These are phyloP conservation scores for Stagonosporopsis chrysanthemi DNA, from an alignment of 2,329 filamentous ascomycete species.

Conservation along the genomic window DNA sequence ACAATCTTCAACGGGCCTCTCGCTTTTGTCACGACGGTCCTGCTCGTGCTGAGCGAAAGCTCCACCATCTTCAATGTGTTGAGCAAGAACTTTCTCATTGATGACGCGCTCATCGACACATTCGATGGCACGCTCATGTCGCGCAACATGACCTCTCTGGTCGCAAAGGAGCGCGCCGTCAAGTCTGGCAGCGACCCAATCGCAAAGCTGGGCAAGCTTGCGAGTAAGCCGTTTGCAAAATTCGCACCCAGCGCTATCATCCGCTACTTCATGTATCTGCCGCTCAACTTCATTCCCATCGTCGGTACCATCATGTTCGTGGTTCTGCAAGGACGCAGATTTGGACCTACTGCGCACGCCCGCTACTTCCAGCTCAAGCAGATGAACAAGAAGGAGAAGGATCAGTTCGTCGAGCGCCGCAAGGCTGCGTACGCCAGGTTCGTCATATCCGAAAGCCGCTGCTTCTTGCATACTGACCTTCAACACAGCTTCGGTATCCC, in stretches of 20 bases:
- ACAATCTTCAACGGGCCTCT: constrained; percentile 85
- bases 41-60: constrained; percentile 66
- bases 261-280: constrained; percentile 83
- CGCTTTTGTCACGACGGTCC: constrained; percentile 74
- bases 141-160: constrained; percentile 65
- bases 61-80: constrained; percentile 61
- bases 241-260: constrained; percentile 68
- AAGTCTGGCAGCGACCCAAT: constrained; percentile 63
- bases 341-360: constrained; percentile 62
- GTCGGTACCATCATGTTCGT: constrained; percentile 86
- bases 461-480: constrained; percentile 7
- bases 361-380: constrained; percentile 92
- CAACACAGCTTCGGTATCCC: constrained; percentile 69
- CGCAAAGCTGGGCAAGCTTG: constrained; percentile 63
- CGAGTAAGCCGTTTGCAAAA: constrained; percentile 62
- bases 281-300: constrained; percentile 91
- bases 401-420: constrained; percentile 74
- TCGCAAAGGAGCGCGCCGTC: constrained; percentile 77
- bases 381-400: constrained; percentile 71
- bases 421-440: constrained; percentile 82
- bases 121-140: constrained; percentile 77
- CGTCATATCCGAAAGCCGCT: not conserved
- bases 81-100: constrained; percentile 76
- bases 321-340: constrained; percentile 67
- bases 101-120: constrained; percentile 84